Evolutionary conservation across 2,329 filamentous ascomycete species (phyloP).

Genomic region (Paraphoma sp.): DNA sequence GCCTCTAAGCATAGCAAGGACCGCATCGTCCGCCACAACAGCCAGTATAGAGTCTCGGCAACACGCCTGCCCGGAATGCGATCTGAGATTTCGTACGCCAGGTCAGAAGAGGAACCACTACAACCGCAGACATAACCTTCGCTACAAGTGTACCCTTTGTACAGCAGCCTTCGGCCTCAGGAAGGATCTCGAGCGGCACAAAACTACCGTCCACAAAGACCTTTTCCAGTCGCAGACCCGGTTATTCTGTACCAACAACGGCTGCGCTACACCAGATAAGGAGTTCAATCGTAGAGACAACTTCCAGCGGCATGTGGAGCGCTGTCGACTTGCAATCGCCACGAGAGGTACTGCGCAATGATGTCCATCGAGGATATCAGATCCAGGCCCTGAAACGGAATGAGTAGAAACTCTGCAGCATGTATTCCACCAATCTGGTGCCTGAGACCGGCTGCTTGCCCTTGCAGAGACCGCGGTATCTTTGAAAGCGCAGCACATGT

Average conservation of each 20-base stretch:
- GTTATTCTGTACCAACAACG: neutral
- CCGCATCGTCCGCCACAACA: neutral
- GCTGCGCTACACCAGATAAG: constrained; percentile 1
- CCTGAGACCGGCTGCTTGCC: neutral
- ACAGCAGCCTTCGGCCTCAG: constrained; percentile 2
- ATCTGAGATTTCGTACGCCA: neutral
- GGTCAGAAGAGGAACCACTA: constrained; percentile 1
- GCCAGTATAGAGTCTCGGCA: neutral
- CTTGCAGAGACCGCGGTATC: neutral
- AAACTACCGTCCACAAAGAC: constrained; percentile 2
- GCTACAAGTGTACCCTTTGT: constrained; percentile 1
- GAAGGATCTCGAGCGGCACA: constrained; percentile 4
- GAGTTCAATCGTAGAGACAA: constrained; percentile 5
- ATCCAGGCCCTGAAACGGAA: too few relatives aligned
- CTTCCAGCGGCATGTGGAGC: neutral
- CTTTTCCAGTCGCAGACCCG: neutral
- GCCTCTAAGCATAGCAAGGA: neutral
- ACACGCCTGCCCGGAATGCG: neutral
- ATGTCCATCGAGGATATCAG: neutral
- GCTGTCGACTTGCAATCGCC: neutral
- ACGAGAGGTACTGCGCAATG: neutral
- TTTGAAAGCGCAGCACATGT: neutral
- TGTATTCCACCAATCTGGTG: neutral
- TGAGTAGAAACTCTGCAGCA: neutral
- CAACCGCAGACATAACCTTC: constrained; percentile 4